Conservation (phyloP, 2,329 filamentous ascomycete species). For the Talaromyces sp. region DNA sequence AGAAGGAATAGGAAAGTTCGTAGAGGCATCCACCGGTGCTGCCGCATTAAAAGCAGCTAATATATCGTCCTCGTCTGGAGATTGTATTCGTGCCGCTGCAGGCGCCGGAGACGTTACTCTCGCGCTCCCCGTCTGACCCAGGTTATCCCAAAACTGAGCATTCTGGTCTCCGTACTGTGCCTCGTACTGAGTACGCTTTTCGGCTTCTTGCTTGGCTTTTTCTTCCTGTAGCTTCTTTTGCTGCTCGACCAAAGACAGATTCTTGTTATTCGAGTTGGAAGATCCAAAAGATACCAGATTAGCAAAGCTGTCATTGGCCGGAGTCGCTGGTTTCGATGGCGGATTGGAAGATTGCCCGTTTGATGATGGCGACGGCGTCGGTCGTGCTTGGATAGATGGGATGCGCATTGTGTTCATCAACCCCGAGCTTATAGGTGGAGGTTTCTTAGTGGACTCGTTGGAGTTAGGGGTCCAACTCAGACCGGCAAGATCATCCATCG, state of each 20-base stretch:
- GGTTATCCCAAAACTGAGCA: slow-evolving; percentile 67
- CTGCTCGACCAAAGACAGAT: slow-evolving; percentile 61
- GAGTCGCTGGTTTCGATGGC: slow-evolving; percentile 37
- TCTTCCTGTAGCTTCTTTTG: slow-evolving; percentile 70
- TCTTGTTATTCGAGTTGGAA: slow-evolving; percentile 53
- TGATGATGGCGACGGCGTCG: slow-evolving; percentile 33
- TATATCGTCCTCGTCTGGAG: slow-evolving; percentile 51
- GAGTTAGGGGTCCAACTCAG: slow-evolving; percentile 41
- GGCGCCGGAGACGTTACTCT: slow-evolving; percentile 39
- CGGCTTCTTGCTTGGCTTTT: slow-evolving; percentile 67
- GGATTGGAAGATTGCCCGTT: slow-evolving; percentile 29
- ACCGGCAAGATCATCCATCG: slow-evolving; percentile 46
- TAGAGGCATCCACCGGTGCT: slow-evolving; percentile 56
- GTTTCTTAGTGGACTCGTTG: slow-evolving; percentile 29
- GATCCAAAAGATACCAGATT: slow-evolving; percentile 59
- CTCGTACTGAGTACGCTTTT: slow-evolving; percentile 66
- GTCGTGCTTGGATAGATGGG: slow-evolving; percentile 38
- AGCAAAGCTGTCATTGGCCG: slow-evolving; percentile 52
- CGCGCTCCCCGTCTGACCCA: slow-evolving; percentile 52
- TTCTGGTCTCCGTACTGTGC: slow-evolving; percentile 66
- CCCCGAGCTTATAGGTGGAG: slow-evolving; percentile 33
- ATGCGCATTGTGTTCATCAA: slow-evolving; percentile 34
- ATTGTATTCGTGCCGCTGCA: slow-evolving; percentile 21
- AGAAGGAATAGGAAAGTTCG: slow-evolving; percentile 50
- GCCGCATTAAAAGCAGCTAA: slow-evolving; percentile 57